A percentile compares a stretch with the other conserved stretches of the same genome.
These are phyloP conservation scores for Russula abietina DNA, from an alignment of 768 basidiomycete genomes.

Conservation along the genomic window DNA sequence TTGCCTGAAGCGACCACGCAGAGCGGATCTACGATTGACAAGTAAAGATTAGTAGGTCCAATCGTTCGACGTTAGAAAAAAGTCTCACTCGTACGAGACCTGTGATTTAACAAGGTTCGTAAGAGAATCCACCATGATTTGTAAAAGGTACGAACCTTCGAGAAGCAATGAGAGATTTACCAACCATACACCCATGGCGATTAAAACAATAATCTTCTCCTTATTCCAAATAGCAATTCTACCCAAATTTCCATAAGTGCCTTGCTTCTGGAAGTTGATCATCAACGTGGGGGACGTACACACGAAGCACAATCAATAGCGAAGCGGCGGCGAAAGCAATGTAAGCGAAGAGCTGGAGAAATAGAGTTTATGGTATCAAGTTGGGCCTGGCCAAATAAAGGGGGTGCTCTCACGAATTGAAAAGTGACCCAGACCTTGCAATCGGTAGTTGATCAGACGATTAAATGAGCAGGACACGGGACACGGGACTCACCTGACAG, in stretches of 20 bases:
- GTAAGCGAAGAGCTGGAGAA: background rate
- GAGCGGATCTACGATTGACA: background rate
- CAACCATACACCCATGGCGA: background rate
- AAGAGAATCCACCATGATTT: no score
- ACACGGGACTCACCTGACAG: conserved; percentile 7
- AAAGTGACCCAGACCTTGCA: background rate
- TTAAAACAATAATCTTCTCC: background rate
- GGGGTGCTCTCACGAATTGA: background rate
- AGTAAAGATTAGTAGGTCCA: background rate
- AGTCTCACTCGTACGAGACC: background rate
- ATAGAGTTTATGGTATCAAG: no score
- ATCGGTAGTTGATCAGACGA: background rate
- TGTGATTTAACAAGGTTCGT: background rate
- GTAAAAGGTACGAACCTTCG: background rate
- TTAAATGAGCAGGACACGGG: background rate
- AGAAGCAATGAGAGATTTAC: background rate
- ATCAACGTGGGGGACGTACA: background rate
- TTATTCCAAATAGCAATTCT: conserved; percentile 7
- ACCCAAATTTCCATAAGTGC: background rate
- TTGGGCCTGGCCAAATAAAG: background rate
- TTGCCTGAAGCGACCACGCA: background rate
- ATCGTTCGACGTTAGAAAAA: background rate
- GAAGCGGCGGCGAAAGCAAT: background rate
- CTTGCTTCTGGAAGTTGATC: background rate
- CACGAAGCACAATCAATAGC: conserved; percentile 1